phyloP scores from a whole-genome alignment of 2,329 filamentous ascomycete genomes.

The Cadophora luteo-olivacea region DNA sequence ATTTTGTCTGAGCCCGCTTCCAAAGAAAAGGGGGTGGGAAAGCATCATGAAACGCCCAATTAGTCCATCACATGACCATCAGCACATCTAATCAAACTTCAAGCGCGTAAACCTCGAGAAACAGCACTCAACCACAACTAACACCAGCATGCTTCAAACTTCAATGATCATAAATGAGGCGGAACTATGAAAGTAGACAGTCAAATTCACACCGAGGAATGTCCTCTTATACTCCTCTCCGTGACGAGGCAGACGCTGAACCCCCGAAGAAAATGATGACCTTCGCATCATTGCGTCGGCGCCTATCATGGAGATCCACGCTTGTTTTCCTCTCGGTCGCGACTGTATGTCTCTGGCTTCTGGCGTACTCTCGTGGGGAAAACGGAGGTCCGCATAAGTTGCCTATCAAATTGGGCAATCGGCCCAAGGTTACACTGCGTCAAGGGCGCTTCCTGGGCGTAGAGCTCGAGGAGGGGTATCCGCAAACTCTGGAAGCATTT shows the following conservation, averaged over 20 bases:
- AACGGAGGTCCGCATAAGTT: background rate
- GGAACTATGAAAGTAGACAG: slow-evolving; percentile 14
- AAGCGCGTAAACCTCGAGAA: background rate
- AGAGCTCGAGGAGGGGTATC: slow-evolving; percentile 30
- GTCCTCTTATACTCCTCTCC: slow-evolving; percentile 7
- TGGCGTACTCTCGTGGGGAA: slow-evolving; percentile 5
- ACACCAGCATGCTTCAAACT: background rate
- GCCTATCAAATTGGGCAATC: background rate
- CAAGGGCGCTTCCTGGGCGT: slow-evolving; percentile 41
- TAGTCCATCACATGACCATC: slow-evolving; percentile 11
- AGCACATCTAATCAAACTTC: background rate
- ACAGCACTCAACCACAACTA: background rate
- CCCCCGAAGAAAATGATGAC: slow-evolving; percentile 12
- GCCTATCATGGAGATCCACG: slow-evolving; percentile 6
- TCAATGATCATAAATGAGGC: slow-evolving; percentile 5
- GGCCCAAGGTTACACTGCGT: slow-evolving; percentile 32
- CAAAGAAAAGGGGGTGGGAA: background rate
- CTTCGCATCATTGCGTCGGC: slow-evolving; percentile 2
- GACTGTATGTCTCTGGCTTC: slow-evolving; percentile 6
- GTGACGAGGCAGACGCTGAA: slow-evolving; percentile 2
- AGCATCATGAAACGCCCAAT: background rate
- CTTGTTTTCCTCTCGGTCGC: background rate
- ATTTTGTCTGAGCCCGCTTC: background rate
- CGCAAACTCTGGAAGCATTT: slow-evolving; percentile 48
- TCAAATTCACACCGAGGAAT: slow-evolving; percentile 7